These are phyloP conservation scores for Debaryomyces fabryi DNA, from an alignment of 1,139 yeast genomes.

Conservation along the genomic window DNA sequence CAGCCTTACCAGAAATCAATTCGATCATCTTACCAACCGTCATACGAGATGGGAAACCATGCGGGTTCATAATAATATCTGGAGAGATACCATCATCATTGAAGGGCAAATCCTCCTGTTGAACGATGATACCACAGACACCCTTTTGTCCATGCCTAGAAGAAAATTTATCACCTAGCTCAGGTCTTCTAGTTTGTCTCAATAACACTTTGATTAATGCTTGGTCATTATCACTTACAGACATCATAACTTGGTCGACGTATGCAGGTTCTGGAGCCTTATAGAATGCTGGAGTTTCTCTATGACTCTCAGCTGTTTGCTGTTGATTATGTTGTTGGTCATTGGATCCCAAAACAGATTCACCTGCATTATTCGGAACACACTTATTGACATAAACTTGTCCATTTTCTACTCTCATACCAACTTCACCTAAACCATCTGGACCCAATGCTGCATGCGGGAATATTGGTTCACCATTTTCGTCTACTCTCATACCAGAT, in stretches of 20 bases:
- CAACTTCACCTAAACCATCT: constrained; percentile 97
- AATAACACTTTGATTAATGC: constrained; percentile 88
- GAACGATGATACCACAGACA: constrained; percentile 96
- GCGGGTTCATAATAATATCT: constrained; percentile 98
- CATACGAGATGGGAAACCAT: constrained; percentile 99
- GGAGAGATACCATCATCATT: constrained; percentile 89
- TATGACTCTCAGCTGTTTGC: constrained; percentile 56
- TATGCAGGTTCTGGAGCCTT: constrained; percentile 96
- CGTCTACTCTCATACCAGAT: constrained; percentile 88
- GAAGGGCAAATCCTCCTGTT: constrained; percentile 95
- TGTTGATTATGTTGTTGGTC: constrained; percentile 21
- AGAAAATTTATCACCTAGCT: constrained; percentile 94
- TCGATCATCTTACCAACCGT: constrained; percentile 99
- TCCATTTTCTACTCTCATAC: constrained; percentile 86
- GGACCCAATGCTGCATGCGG: constrained; percentile 88
- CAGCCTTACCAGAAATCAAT: constrained; percentile 94
- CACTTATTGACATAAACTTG: constrained; percentile 92
- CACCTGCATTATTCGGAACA: constrained; percentile 87
- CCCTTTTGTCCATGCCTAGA: constrained; percentile 99
- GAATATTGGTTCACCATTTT: constrained; percentile 75
- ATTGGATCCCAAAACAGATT: constrained; percentile 59
- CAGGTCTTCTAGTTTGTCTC: constrained; percentile 97
- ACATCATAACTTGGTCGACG: constrained; percentile 97
- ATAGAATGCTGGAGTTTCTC: constrained; percentile 90
- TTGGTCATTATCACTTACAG: constrained; percentile 93